Conservation (phyloP, 352 stramenopile genomes). For the Phytophthora vignae region DNA sequence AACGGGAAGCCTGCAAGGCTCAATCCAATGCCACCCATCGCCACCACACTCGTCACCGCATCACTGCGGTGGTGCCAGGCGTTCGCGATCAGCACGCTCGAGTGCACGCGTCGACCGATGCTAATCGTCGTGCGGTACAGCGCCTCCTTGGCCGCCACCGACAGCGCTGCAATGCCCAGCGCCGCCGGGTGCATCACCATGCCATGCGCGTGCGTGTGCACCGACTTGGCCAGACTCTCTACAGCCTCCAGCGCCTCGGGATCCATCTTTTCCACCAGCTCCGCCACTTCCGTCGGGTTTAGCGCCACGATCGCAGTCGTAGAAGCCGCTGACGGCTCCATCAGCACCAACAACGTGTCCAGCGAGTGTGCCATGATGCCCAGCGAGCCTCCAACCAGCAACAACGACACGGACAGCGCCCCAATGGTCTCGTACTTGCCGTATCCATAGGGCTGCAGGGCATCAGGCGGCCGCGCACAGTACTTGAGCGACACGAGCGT, state of each 20-base stretch:
- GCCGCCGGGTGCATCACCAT: constrained; percentile 69
- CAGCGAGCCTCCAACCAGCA: constrained; percentile 71
- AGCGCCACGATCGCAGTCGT: constrained; percentile 24
- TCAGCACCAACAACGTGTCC: constrained; percentile 63
- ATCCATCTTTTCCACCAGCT: constrained; percentile 41
- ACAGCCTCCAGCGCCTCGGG: constrained; percentile 33
- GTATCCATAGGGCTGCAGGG: constrained; percentile 85
- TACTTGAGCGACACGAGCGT: constrained; percentile 93
- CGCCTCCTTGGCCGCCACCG: constrained; percentile 92
- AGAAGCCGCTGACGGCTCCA: constrained; percentile 36
- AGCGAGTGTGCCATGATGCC: constrained; percentile 77
- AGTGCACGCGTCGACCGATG: constrained; percentile 92
- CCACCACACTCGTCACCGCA: constrained; percentile 83
- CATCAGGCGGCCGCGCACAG: constrained; percentile 92
- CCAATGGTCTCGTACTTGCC: constrained; percentile 82
- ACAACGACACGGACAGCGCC: constrained; percentile 63
- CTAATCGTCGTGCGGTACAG: constrained; percentile 92
- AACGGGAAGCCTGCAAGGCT: constrained; percentile 68
- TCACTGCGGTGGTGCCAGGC: constrained; percentile 95
- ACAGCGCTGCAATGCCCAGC: constrained; percentile 85
- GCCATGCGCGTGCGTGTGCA: constrained; percentile 28
- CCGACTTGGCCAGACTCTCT: constrained; percentile 19
- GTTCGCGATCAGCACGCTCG: constrained; percentile 95
- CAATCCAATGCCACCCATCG: constrained; percentile 68
- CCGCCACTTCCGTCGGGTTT: constrained; percentile 36